These are phyloP conservation scores for Tuber brumale DNA, from an alignment of 495 filamentous ascomycete genomes.

Conservation along the genomic window DNA sequence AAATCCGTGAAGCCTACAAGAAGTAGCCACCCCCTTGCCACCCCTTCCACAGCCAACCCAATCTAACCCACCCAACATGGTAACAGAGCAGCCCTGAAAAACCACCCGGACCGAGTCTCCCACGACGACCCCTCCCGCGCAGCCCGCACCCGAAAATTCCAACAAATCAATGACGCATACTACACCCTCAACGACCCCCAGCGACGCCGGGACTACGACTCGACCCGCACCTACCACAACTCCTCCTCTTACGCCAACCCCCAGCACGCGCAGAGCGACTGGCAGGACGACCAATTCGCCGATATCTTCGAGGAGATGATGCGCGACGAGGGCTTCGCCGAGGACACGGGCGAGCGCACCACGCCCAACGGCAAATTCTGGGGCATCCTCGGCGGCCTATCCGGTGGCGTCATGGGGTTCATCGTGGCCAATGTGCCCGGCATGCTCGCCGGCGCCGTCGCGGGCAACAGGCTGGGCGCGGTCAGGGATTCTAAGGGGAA, in stretches of 20 bases:
- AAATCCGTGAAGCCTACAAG: conserved; percentile 95
- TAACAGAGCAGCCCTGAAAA: conserved; percentile 80
- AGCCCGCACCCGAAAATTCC: conserved; percentile 81
- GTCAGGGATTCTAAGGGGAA: conserved; percentile 85
- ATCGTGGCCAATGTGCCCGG: conserved; percentile 91
- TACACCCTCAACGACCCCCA: conserved; percentile 78
- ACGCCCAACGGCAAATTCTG: conserved; percentile 66
- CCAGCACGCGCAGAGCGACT: conserved; percentile 28
- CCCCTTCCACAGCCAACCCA: not conserved
- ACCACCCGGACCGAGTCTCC: conserved; percentile 88
- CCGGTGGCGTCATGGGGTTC: conserved; percentile 86
- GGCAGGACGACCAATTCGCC: conserved; percentile 70
- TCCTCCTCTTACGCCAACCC: conserved; percentile 46
- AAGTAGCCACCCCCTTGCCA: conserved; percentile 48
- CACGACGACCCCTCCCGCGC: conserved; percentile 74
- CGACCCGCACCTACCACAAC: conserved; percentile 50
- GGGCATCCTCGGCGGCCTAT: conserved; percentile 74
- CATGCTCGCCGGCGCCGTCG: conserved; percentile 80
- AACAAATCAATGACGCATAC: conserved; percentile 96
- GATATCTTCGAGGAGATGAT: conserved; percentile 97
- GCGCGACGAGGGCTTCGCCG: conserved; percentile 80
- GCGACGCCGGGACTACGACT: conserved; percentile 84
- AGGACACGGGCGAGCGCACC: conserved; percentile 47
- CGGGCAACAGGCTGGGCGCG: conserved; percentile 81
- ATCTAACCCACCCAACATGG: conserved; percentile 2